Percentiles rank a stretch among this genome's conserved stretches.
phyloP scores from a whole-genome alignment of 2,329 filamentous ascomycete genomes.

The Aspergillus sp. region DNA sequence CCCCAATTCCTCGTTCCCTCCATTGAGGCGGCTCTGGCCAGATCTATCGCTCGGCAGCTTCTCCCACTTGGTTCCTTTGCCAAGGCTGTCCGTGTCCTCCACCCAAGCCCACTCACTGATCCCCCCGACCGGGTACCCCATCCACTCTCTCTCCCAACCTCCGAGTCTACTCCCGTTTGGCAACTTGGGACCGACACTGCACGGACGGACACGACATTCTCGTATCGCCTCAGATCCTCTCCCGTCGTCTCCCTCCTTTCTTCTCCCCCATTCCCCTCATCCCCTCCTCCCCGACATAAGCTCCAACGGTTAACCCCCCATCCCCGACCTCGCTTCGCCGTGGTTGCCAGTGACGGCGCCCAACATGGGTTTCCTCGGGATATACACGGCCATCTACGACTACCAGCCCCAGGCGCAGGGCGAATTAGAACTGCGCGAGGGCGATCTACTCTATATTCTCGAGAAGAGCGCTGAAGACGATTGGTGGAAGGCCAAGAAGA shows the following conservation, averaged over 20 bases:
- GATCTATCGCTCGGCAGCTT: neutral
- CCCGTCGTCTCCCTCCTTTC: conserved; percentile 4
- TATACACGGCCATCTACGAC: conserved; percentile 90
- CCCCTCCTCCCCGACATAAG: neutral
- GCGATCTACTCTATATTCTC: conserved; percentile 83
- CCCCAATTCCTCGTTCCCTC: conserved; percentile 1
- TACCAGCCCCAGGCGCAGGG: conserved; percentile 83
- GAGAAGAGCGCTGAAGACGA: conserved; percentile 77
- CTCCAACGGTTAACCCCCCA: neutral
- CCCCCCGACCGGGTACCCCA: conserved; percentile 2
- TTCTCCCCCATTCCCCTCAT: conserved; percentile 1
- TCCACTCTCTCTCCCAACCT: conserved; percentile 2
- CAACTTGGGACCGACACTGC: neutral
- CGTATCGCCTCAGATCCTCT: neutral
- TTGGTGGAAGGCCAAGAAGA: conserved; percentile 98
- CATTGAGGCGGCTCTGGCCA: neutral
- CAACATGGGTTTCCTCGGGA: conserved; percentile 83
- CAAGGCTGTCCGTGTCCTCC: conserved; percentile 18
- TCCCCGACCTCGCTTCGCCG: neutral
- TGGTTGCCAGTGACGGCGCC: conserved; percentile 12
- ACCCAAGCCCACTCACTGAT: conserved; percentile 2
- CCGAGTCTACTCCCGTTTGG: neutral
- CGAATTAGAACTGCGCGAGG: conserved; percentile 80
- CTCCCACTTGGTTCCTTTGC: conserved; percentile 11
- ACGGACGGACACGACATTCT: neutral